A percentile compares a stretch with the other conserved stretches of the same genome.
Evolutionary conservation across 1,284 basidiomycete species (phyloP).

Genomic region (Ustilago xerochloae): DNA sequence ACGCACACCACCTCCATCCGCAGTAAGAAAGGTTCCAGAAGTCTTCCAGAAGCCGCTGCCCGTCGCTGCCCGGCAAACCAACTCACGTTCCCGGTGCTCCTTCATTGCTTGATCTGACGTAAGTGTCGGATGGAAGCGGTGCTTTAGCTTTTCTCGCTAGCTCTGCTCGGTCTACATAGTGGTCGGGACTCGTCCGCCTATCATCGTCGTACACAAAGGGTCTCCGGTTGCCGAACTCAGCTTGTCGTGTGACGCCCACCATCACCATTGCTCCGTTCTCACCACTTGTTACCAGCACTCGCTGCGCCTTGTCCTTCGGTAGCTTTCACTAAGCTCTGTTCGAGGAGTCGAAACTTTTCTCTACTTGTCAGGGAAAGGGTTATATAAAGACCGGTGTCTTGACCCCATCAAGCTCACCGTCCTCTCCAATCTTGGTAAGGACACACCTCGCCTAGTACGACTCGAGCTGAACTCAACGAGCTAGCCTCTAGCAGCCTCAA

Average conservation of each 20-base stretch:
- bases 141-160: not conserved
- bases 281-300: no score
- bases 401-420: not conserved
- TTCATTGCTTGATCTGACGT: not conserved
- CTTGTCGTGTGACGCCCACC: not conserved
- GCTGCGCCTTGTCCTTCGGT: no score
- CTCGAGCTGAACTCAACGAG: not conserved
- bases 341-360: no score
- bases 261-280: not conserved
- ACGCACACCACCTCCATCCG: no score
- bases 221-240: not conserved
- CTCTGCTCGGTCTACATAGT: no score
- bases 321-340: no score
- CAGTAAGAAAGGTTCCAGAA: no score
- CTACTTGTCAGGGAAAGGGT: no score
- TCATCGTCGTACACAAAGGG: not conserved
- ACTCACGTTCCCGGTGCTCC: not conserved
- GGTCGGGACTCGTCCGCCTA: not conserved
- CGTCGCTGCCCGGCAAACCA: constrained; percentile 5
- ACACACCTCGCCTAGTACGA: not conserved
- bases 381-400: not conserved
- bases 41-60: constrained; percentile 3
- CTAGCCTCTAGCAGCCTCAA: not conserved
- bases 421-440: not conserved
- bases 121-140: not conserved